Evolutionary conservation across 108 stramenopile genomes (phyloP).

Genomic region (Cafeteria roenbergensis): DNA sequence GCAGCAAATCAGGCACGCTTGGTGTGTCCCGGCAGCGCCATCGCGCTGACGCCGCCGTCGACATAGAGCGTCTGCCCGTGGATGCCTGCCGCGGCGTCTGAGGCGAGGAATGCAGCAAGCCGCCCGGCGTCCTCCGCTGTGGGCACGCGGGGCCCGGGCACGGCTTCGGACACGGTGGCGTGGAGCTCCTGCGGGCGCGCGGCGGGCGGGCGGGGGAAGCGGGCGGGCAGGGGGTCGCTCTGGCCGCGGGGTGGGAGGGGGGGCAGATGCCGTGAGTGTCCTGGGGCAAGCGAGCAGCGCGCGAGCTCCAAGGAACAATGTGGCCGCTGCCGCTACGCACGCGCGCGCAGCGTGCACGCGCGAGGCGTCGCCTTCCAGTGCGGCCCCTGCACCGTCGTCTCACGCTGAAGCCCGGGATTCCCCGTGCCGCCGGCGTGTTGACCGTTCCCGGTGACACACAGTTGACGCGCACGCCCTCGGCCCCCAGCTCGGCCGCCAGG

Average conservation of each 20-base stretch:
- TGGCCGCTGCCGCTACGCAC: constrained; percentile 24
- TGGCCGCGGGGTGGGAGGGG: too few species aligned
- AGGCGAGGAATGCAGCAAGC: constrained; percentile 32
- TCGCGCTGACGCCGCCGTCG: constrained; percentile 50
- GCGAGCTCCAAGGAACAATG: too few species aligned
- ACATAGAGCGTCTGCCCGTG: constrained; percentile 50
- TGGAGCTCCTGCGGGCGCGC: too few species aligned
- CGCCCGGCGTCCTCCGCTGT: constrained; percentile 42
- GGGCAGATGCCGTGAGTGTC: too few species aligned
- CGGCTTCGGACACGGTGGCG: too few species aligned
- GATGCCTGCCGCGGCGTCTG: constrained; percentile 27
- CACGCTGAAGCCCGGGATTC: constrained; percentile 45
- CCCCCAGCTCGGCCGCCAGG: constrained; percentile 42
- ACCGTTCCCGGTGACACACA: constrained; percentile 53
- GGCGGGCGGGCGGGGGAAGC: too few species aligned
- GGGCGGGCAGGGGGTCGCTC: too few species aligned
- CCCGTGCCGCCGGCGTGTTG: constrained; percentile 43
- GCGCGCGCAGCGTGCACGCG: constrained; percentile 26
- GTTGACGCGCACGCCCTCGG: constrained; percentile 39
- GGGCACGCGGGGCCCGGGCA: constrained; percentile 32
- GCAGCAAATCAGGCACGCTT: too few species aligned
- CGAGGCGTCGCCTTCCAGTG: too few species aligned
- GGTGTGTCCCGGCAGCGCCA: too few species aligned
- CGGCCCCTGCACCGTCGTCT: too few species aligned
- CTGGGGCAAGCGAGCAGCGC: too few species aligned